Evolutionary conservation across 1,284 basidiomycete species (phyloP).

Genomic region (Puccinia triticina): DNA sequence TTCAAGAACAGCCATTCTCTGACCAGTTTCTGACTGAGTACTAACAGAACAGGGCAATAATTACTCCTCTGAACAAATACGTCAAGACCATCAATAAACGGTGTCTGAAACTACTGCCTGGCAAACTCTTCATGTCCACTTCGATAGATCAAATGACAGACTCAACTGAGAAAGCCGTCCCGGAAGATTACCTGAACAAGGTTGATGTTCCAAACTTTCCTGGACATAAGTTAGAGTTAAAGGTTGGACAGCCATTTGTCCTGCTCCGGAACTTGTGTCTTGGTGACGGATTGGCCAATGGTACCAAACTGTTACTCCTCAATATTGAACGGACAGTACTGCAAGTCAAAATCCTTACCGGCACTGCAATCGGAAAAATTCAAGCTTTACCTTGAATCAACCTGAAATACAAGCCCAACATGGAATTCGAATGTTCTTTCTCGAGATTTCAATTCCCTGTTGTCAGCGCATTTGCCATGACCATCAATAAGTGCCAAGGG

Average conservation of each 20-base stretch:
- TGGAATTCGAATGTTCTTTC: slow-evolving; percentile 56
- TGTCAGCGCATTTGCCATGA: slow-evolving; percentile 62
- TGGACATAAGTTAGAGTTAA: not conserved
- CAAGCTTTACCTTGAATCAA: not conserved
- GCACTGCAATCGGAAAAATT: not conserved
- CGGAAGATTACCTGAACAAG: not conserved
- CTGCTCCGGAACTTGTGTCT: not conserved
- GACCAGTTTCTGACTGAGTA: not conserved
- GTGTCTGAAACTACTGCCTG: too few relatives aligned
- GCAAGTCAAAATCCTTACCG: not conserved
- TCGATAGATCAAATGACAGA: too few relatives aligned
- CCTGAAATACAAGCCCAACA: not conserved
- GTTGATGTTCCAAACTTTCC: not conserved
- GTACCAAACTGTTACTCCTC: not conserved
- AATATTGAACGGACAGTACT: not conserved
- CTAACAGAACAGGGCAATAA: not conserved
- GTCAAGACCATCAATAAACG: too few relatives aligned
- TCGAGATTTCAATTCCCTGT: slow-evolving; percentile 62
- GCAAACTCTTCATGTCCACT: too few relatives aligned
- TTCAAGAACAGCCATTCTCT: not conserved
- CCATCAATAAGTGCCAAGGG: slow-evolving; percentile 64
- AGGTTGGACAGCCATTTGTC: not conserved
- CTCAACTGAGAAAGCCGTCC: not conserved
- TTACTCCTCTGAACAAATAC: not conserved
- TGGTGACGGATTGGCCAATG: not conserved